phyloP scores from a whole-genome alignment of 2,329 filamentous ascomycete species.

The Sclerotinia subarctica region DNA sequence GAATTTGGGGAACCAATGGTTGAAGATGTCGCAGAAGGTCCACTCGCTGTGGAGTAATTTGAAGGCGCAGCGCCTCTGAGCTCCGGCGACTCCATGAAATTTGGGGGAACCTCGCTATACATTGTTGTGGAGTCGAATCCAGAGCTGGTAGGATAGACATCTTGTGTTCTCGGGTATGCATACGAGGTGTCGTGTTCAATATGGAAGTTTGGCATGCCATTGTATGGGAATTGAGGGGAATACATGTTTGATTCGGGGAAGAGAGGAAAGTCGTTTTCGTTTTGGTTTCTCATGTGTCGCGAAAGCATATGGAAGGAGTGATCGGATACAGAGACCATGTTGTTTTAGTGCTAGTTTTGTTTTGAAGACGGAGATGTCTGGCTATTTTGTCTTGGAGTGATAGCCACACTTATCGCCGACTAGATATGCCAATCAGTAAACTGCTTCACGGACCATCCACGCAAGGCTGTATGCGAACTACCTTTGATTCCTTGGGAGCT shows the following conservation, averaged over 20 bases:
- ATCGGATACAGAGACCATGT: constrained; percentile 72
- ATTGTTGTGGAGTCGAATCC: constrained; percentile 47
- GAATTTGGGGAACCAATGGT: constrained; percentile 39
- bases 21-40: constrained; percentile 37
- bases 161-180: constrained; percentile 33
- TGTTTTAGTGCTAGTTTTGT: constrained; percentile 55
- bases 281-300: constrained; percentile 51
- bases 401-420: constrained; percentile 33
- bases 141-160: constrained; percentile 43
- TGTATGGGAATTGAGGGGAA: constrained; percentile 48
- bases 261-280: constrained; percentile 42
- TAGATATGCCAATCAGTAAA: constrained; percentile 25
- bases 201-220: constrained; percentile 45
- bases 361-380: constrained; percentile 46
- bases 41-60: constrained; percentile 38
- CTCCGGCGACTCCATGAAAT: constrained; percentile 36
- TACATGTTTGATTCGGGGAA: constrained; percentile 48
- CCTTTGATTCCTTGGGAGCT: constrained; percentile 25
- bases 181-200: constrained; percentile 43
- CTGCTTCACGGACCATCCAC: constrained; percentile 8
- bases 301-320: constrained; percentile 82
- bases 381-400: constrained; percentile 26
- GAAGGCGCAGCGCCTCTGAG: constrained; percentile 33
- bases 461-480: constrained; percentile 19
- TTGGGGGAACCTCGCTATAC: constrained; percentile 43